Evolutionary conservation across 768 basidiomycete genomes (phyloP).

Genomic region (Hygrocybe punicea): DNA sequence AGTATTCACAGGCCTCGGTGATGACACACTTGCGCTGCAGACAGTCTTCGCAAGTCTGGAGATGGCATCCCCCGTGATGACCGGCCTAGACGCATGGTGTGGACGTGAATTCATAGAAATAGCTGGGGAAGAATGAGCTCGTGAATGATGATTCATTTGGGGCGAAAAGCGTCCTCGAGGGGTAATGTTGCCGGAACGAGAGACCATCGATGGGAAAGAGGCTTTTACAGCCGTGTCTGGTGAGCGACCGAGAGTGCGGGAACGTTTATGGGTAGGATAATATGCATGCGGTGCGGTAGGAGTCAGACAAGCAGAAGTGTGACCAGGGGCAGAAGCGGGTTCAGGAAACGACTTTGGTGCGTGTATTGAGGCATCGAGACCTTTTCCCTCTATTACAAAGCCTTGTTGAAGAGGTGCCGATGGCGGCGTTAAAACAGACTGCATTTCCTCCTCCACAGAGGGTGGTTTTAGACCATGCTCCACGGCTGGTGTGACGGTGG

Average conservation of each 20-base stretch:
- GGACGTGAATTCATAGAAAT: constrained; percentile 39
- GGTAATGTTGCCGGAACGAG: constrained; percentile 46
- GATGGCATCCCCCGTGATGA: constrained; percentile 70
- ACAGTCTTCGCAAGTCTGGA: constrained; percentile 63
- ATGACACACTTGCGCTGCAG: constrained; percentile 34
- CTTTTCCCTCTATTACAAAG: constrained; percentile 18
- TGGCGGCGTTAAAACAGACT: too few relatives aligned
- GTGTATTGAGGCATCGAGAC: constrained; percentile 54
- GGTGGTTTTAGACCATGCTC: too few relatives aligned
- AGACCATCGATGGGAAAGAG: constrained; percentile 29
- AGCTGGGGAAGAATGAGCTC: constrained; percentile 68
- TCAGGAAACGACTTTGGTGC: constrained; percentile 23
- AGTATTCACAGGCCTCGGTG: constrained; percentile 22
- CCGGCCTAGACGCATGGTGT: constrained; percentile 54
- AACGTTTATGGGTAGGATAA: constrained; percentile 47
- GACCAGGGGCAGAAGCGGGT: constrained; percentile 25
- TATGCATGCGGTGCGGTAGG: constrained; percentile 28
- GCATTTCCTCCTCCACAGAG: too few relatives aligned
- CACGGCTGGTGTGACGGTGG: too few relatives aligned
- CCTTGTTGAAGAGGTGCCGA: too few relatives aligned
- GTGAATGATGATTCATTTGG: constrained; percentile 43
- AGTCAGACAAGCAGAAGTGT: constrained; percentile 13
- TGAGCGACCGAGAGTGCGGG: constrained; percentile 54
- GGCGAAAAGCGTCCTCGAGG: constrained; percentile 37
- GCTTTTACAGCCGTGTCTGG: constrained; percentile 25